Evolutionary conservation across 148 eudicot genomes (phyloP), one percentile per base, ranked within the genome.

Genomic region (Arbutus unedo): DNA sequence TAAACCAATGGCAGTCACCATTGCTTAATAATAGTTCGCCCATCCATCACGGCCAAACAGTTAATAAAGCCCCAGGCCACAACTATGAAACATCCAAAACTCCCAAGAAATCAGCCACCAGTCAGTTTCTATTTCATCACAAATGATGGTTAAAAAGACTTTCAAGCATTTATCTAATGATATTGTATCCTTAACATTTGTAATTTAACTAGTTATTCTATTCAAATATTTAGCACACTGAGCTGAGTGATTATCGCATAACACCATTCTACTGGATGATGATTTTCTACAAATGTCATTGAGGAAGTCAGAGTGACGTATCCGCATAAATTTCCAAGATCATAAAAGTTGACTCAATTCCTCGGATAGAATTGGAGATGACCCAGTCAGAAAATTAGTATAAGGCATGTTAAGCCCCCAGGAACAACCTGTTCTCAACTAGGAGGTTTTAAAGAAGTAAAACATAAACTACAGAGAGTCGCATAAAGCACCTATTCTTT

Each of bases 281-380:
- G 23, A 72, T 18, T 44, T 76, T 23, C 18, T 51, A 76, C 44
- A 13, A 49, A 8, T 72, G 25, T 72, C 76, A 74, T 74, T 25
- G 38, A 48, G 44, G 56, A 74, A 49, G 18, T 19, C 8, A 1
- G 47, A 70, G 56, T 19, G 55, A n/a, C 49, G 51, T 50, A 49
- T 76, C 21, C 21, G 14, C 11, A 72, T 51, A 45, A 51, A 49
- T 53, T 76, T 50, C 79, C 45, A 76, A n/a, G 43, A 76, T 76
- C 38, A 76, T 21, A 53, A 25, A 51, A 25, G 41, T 76, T 4
- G n/a, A 76, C 47, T 76, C 57, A 76, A 25, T 76, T 76, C 60
- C 45, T 74, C 9, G 0, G 2, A 74, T 49, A 47, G 56, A 74
- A 74, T 38, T 74, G 48, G 74, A 70, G 70, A 72, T 18, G 16